phyloP scores from a whole-genome alignment of 179 eudicot species.

The Drosera spatulata region DNA sequence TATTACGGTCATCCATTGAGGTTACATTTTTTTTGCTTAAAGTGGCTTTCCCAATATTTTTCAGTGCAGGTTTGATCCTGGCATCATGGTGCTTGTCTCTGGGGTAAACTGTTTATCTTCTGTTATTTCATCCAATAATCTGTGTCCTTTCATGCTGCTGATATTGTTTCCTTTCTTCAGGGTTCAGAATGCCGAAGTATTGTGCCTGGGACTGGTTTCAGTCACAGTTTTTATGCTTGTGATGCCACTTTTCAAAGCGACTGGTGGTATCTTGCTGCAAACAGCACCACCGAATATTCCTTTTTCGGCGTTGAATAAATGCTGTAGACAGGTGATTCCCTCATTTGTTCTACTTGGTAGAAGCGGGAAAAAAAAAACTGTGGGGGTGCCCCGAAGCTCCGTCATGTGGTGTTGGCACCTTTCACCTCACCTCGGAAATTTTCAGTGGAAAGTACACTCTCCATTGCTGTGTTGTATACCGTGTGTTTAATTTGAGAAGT shows the following conservation, averaged over 20 bases:
- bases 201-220: constrained; percentile 93
- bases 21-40: too few species aligned
- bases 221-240: constrained; percentile 81
- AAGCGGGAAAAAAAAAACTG: too few species aligned
- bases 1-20: too few species aligned
- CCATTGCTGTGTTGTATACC: too few species aligned
- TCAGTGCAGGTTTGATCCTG: constrained; percentile 97
- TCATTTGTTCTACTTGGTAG: neutral
- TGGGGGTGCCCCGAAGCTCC: too few species aligned
- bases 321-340: constrained; percentile 67
- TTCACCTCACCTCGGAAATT: too few species aligned
- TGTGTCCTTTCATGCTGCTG: neutral
- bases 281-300: constrained; percentile 79
- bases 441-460: too few species aligned
- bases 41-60: neutral
- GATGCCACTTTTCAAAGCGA: constrained; percentile 76
- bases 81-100: constrained; percentile 89
- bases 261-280: constrained; percentile 82
- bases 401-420: too few species aligned
- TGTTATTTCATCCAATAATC: neutral
- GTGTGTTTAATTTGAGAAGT: too few species aligned
- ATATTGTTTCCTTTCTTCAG: constrained; percentile 22
- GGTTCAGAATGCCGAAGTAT: constrained; percentile 91
- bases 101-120: constrained; percentile 36
- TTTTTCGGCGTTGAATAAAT: constrained; percentile 81